Base-by-base conservation (phyloP, 345 rosid genomes). In the Eucalyptus globulus region DNA sequence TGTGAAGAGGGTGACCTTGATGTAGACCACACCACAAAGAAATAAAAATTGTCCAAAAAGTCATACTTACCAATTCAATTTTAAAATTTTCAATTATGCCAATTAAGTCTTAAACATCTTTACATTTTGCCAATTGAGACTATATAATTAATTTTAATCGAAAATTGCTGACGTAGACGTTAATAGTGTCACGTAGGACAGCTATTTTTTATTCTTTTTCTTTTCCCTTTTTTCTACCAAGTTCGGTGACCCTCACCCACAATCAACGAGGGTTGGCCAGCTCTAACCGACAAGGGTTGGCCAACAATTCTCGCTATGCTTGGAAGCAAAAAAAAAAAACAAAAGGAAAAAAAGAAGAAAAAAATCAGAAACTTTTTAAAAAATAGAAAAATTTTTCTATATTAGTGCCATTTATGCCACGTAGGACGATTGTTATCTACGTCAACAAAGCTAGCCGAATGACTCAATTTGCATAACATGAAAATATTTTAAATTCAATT, bases 351-450 rank as follows among this genome's bases (percentile, higher is more conserved):
- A 51, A 51, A 15, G 0, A 1, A 3, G 7, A 54, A 54, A 54
- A 56, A 56, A 56, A 22, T 24, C 27, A 56, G 4, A 56, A 54
- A 1, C 1, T 22, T 56, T 56, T 56, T 9, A 2, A 4, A 24
- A 56, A 56, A 22, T 56, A 22, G 24, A 24, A 56, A 56, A 56
- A 24, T 10, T 56, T 56, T 2, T 9, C 3, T 9, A 56, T 56
- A 6, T 24, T 2, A 22, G 2, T 22, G 6, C 2, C 21, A 19
- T 9, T 56, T 9, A 8, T 56, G 13, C 29, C 62, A 24, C 14
- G 0, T 10, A 56, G 29, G 29, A 56, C 0, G 13, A 56, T 26
- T 3, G 21, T 0, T 21, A 56, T 56, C 3, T 56, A 56, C 1
- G 6, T 56, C 1, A 56, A 19, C 29, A 56, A 56, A 56, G 9